A percentile compares a stretch with the other conserved stretches of the same genome.
These are phyloP conservation scores for Epichloe brachyelytri DNA, from an alignment of 2,329 filamentous ascomycete species.

Conservation along the genomic window DNA sequence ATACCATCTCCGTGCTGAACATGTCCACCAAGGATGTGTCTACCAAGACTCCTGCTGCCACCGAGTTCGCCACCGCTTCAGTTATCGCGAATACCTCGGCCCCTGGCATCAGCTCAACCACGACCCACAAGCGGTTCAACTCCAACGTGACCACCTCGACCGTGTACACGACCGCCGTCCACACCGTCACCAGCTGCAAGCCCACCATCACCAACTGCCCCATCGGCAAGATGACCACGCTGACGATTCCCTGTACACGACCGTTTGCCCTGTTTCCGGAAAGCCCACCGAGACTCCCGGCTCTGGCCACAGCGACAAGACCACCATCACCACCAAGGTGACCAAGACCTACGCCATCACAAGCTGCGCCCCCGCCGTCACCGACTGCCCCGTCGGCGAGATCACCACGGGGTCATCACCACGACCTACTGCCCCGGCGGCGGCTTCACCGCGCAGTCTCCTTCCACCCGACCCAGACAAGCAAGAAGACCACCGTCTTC, in stretches of 20 bases:
- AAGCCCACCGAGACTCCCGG: too few relatives aligned
- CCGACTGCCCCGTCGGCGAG: slow-evolving; percentile 21
- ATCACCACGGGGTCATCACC: too few relatives aligned
- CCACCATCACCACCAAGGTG: too few relatives aligned
- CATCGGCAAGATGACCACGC: slow-evolving; percentile 20
- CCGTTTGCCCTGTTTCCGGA: slow-evolving; percentile 5
- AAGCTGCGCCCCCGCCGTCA: too few relatives aligned
- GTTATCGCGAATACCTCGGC: too few relatives aligned
- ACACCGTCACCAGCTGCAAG: slow-evolving; percentile 39
- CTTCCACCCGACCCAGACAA: not conserved
- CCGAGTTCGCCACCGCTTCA: too few relatives aligned
- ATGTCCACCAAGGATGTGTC: not conserved
- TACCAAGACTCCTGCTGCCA: not conserved
- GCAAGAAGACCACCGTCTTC: slow-evolving; percentile 2
- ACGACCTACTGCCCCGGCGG: not conserved
- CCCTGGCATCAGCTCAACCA: too few relatives aligned
- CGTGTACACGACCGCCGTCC: slow-evolving; percentile 23
- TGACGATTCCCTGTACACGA: slow-evolving; percentile 27
- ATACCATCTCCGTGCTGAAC: slow-evolving; percentile 1
- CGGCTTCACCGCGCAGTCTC: not conserved
- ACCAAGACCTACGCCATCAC: too few relatives aligned
- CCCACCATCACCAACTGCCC: slow-evolving; percentile 25
- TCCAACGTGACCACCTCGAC: slow-evolving; percentile 17
- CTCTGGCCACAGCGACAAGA: too few relatives aligned
- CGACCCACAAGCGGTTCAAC: not conserved